phyloP scores from a whole-genome alignment of 257 asterid species.

The Hygrophila difformis region DNA sequence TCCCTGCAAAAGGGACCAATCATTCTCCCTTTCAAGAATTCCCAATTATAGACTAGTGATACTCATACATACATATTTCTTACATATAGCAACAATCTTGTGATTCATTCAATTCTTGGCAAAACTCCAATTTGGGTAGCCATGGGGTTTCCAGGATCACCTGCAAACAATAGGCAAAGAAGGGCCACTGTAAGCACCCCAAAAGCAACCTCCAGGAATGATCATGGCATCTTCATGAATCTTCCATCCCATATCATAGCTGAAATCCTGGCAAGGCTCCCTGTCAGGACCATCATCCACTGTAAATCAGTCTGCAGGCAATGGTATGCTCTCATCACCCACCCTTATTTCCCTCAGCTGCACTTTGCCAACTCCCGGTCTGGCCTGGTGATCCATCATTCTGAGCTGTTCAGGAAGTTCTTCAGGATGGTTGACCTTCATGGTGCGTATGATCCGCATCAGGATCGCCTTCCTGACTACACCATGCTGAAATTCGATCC shows the following conservation, averaged over 20 bases:
- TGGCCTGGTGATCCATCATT: conserved; percentile 11
- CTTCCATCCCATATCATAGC: conserved; percentile 21
- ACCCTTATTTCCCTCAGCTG: conserved; percentile 15
- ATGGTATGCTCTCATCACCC: conserved; percentile 17
- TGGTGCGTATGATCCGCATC: conserved; percentile 14
- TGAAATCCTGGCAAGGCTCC: conserved; percentile 27
- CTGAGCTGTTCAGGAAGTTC: not conserved
- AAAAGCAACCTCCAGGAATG: not conserved
- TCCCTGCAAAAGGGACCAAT: too few species aligned
- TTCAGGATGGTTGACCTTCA: conserved; percentile 14
- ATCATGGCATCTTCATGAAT: conserved; percentile 1
- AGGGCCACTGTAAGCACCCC: too few species aligned
- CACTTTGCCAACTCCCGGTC: conserved; percentile 22
- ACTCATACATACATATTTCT: too few species aligned
- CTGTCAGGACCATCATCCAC: conserved; percentile 9
- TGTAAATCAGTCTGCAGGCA: conserved; percentile 28
- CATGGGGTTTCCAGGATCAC: not conserved
- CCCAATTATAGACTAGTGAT: too few species aligned
- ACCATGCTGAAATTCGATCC: conserved; percentile 5
- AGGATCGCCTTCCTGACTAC: conserved; percentile 7
- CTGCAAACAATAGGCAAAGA: too few species aligned
- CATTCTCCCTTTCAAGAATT: too few species aligned
- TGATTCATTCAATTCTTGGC: too few species aligned
- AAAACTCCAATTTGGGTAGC: not conserved
- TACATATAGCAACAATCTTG: too few species aligned